These are phyloP conservation scores for Gossypium davidsonii DNA, from an alignment of 441 rosid species.

Conservation along the genomic window DNA sequence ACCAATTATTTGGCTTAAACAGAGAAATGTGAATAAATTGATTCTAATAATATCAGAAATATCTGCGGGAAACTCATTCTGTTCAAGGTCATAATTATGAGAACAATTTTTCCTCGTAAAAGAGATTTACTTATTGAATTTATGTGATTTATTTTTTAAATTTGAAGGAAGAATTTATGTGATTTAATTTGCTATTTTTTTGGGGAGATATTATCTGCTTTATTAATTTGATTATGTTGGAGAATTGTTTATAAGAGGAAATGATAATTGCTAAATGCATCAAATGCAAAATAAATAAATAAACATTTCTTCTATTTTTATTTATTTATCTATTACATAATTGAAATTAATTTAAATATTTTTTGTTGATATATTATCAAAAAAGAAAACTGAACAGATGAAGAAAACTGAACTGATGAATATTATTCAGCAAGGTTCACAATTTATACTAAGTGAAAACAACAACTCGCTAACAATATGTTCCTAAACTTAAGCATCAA, in stretches of 20 bases:
- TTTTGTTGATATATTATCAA: no score
- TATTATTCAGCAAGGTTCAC: no score
- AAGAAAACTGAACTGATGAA: no score
- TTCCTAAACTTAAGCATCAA: no score
- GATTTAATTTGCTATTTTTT: background rate
- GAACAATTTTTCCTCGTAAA: background rate
- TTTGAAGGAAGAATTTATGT: background rate
- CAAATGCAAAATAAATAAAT: no score
- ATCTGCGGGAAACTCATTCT: background rate
- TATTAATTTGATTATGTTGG: background rate
- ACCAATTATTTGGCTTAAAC: background rate
- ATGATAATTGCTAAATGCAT: background rate
- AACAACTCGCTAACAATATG: no score
- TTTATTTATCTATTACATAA: no score
- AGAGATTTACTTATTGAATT: background rate
- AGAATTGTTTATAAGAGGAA: conserved; percentile 1
- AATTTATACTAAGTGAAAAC: no score
- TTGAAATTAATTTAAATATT: no score
- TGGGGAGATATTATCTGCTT: background rate
- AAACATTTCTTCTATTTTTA: no score
- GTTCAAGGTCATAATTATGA: background rate
- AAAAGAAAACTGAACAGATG: no score
- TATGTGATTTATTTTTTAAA: background rate
- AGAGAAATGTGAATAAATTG: background rate
- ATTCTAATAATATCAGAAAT: background rate